These are phyloP conservation scores for Fraxinus greggii DNA, from an alignment of 305 asterid genomes.

Conservation along the genomic window DNA sequence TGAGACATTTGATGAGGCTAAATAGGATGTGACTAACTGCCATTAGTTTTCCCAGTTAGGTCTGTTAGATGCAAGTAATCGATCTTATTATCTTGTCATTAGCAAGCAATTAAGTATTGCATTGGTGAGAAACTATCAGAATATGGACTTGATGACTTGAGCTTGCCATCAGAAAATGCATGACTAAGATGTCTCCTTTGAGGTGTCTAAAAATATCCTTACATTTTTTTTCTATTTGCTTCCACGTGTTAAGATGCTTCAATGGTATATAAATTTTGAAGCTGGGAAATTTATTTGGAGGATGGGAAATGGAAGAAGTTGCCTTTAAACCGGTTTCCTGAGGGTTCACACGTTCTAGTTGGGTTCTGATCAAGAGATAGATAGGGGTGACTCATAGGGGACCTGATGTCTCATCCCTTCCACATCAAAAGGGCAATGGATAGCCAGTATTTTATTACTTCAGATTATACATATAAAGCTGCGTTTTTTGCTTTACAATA, in stretches of 20 bases:
- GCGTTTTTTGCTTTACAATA: not conserved
- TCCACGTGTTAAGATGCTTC: not conserved
- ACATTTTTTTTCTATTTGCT: not conserved
- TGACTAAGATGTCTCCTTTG: not conserved
- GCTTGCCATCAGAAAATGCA: not conserved
- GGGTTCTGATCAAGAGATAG: not conserved
- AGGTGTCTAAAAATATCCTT: not conserved
- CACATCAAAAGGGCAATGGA: not conserved
- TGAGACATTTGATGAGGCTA: not conserved
- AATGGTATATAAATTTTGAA: not conserved
- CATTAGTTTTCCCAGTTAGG: not conserved
- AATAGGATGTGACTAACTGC: not conserved
- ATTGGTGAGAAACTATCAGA: not conserved
- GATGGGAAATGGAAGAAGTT: not conserved
- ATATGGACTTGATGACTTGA: not conserved
- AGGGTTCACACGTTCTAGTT: not conserved
- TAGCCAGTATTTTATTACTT: not conserved
- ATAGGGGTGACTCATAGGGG: not conserved
- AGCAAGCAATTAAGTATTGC: not conserved
- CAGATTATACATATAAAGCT: not conserved
- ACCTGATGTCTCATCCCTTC: not conserved
- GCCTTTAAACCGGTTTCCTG: not conserved
- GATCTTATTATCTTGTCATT: not conserved
- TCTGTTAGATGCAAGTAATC: not conserved
- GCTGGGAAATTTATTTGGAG: not conserved